Conservation (phyloP, 225 moss, liverwort and hornwort species). For the Pseudisothecium myosuroides region DNA sequence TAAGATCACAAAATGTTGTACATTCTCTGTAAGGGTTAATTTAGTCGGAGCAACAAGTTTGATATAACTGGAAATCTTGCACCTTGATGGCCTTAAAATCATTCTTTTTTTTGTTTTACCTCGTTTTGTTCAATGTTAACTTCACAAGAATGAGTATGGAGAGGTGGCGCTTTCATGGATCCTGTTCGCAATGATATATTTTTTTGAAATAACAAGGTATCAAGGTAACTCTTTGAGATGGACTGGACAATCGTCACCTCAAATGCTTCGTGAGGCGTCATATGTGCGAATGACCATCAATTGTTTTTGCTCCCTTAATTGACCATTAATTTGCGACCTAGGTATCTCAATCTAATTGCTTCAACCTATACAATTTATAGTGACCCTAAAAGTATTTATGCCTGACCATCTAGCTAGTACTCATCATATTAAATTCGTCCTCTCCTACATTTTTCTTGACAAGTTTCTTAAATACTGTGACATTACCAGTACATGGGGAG, state of each 20-base stretch:
- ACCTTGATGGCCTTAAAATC: neutral
- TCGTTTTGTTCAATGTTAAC: neutral
- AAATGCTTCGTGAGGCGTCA: neutral
- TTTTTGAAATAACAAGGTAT: neutral
- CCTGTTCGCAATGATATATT: neutral
- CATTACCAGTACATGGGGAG: neutral
- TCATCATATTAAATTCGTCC: neutral
- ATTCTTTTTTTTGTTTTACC: neutral
- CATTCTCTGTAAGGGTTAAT: neutral
- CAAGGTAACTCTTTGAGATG: neutral
- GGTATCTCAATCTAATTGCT: neutral
- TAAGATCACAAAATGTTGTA: neutral
- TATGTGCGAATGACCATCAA: neutral
- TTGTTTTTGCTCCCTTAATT: neutral
- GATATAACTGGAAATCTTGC: neutral
- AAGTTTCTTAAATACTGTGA: neutral
- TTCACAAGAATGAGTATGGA: neutral
- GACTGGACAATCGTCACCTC: neutral
- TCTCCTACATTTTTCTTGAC: neutral
- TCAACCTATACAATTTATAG: neutral
- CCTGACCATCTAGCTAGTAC: neutral
- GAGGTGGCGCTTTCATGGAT: neutral
- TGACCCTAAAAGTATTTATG: neutral
- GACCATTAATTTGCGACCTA: neutral
- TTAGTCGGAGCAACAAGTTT: neutral